phyloP scores from a whole-genome alignment of 2,329 filamentous ascomycete genomes.

The Harringtonia aguacate region DNA sequence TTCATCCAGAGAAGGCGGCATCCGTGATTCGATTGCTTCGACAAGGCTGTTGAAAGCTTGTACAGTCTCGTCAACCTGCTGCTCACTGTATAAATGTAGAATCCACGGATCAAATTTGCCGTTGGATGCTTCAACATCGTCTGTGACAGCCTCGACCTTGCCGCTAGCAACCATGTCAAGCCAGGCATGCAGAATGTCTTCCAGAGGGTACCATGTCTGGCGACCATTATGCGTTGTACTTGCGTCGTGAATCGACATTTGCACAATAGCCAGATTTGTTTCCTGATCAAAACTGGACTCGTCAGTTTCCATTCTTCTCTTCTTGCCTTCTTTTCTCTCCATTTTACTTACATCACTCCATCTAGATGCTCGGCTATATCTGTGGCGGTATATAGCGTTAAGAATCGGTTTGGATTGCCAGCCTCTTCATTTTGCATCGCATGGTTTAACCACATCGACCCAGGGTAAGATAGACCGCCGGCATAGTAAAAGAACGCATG shows the following conservation, averaged over 20 bases:
- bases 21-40: neutral
- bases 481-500: neutral
- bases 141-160: neutral
- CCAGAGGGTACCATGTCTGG: neutral
- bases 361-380: neutral
- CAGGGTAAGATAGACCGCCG: neutral
- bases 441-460: neutral
- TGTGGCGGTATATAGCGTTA: neutral
- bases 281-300: neutral
- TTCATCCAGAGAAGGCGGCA: neutral
- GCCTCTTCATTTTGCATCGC: neutral
- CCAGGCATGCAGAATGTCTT: neutral
- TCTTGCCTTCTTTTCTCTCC: no score
- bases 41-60: neutral
- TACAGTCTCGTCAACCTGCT: neutral
- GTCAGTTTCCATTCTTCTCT: neutral
- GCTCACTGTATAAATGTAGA: neutral
- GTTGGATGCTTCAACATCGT: neutral
- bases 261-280: neutral
- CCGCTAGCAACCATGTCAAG: neutral
- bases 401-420: neutral
- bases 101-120: neutral
- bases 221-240: neutral
- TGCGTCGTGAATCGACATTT: neutral
- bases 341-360: neutral